Evolutionary conservation across 2,329 filamentous ascomycete genomes (phyloP).

Genomic region (Beauveria australis): DNA sequence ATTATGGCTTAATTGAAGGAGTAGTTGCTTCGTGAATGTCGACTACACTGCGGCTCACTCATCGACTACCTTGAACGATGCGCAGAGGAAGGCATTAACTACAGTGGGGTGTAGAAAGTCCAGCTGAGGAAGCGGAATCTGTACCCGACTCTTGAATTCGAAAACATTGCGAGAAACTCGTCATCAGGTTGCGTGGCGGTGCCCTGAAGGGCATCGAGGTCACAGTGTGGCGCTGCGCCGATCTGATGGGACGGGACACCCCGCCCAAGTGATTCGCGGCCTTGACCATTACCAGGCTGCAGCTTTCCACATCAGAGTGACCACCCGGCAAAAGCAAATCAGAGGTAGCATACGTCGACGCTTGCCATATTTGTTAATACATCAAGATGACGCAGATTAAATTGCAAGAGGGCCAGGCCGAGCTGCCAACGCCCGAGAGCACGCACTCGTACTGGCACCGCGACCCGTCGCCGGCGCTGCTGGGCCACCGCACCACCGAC

Average conservation of each 20-base stretch:
- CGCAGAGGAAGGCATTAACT: not conserved
- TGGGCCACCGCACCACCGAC: constrained; percentile 59
- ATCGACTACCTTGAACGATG: not conserved
- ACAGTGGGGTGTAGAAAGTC: not conserved
- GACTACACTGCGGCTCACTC: not conserved
- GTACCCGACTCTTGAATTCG: not conserved
- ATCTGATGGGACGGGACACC: not conserved
- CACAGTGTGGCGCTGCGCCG: not conserved
- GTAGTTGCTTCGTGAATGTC: not conserved
- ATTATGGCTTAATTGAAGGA: constrained; percentile 19
- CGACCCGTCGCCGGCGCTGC: constrained; percentile 54
- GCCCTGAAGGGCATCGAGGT: too few species aligned
- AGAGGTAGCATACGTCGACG: not conserved
- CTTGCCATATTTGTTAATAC: too few species aligned
- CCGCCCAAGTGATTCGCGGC: too few species aligned
- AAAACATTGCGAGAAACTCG: not conserved
- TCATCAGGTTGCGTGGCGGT: not conserved
- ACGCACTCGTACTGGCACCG: constrained; percentile 67
- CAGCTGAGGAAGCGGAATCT: not conserved
- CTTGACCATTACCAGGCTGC: not conserved
- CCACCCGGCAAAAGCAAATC: not conserved
- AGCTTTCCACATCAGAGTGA: not conserved
- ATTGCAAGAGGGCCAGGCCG: constrained; percentile 32
- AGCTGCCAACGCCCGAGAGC: constrained; percentile 52
- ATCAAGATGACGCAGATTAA: constrained; percentile 24